Percentiles rank a stretch among this genome's conserved stretches.
phyloP scores from a whole-genome alignment of 305 asterid species.

The Fraxinus angustifolia region DNA sequence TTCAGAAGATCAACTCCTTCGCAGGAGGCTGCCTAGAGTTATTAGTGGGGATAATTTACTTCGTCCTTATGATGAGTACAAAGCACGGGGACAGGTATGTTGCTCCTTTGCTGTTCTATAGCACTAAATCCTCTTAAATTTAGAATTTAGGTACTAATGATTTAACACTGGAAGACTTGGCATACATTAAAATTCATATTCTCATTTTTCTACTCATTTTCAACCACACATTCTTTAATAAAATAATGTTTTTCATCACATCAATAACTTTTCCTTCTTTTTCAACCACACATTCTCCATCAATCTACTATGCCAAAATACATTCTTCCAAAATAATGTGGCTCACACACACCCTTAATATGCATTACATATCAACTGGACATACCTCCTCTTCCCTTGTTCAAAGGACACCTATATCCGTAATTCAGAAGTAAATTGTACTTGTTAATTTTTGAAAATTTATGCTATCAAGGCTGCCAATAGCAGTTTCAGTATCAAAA shows the following conservation, averaged over 20 bases:
- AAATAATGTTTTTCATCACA: too few species aligned
- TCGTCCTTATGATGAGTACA: conserved; percentile 85
- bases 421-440: neutral
- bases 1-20: conserved; percentile 94
- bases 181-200: neutral
- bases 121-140: conserved; percentile 2
- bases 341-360: too few species aligned
- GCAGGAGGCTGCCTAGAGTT: conserved; percentile 92
- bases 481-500: neutral
- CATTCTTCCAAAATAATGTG: too few species aligned
- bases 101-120: conserved; percentile 17
- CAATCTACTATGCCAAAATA: too few species aligned
- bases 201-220: too few species aligned
- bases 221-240: too few species aligned
- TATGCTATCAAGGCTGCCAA: neutral
- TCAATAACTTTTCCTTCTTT: too few species aligned
- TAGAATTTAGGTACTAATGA: neutral
- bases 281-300: too few species aligned
- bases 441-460: neutral
- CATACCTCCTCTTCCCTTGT: neutral
- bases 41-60: conserved; percentile 94
- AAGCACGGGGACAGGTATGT: conserved; percentile 93
- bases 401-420: neutral
- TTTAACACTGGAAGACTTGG: neutral
- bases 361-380: neutral